These are phyloP conservation scores for Lecanicillium sp. DNA, from an alignment of 2,329 filamentous ascomycete genomes.

Conservation along the genomic window DNA sequence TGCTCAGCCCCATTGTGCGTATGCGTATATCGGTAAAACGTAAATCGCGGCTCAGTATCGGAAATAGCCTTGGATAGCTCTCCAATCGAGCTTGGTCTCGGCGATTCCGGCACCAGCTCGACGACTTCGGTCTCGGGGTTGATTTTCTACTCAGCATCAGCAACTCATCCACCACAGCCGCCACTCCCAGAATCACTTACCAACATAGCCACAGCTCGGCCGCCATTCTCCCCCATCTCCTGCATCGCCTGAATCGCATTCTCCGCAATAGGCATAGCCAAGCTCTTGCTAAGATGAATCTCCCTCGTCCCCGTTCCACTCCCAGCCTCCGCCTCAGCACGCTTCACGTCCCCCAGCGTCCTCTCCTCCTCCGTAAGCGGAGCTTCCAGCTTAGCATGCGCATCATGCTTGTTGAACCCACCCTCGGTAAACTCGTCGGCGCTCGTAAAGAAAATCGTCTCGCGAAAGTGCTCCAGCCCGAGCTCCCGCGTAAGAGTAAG, in stretches of 20 bases:
- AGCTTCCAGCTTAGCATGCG: constrained; percentile 54
- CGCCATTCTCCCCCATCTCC: constrained; percentile 43
- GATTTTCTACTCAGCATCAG: constrained; percentile 50
- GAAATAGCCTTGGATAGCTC: constrained; percentile 56
- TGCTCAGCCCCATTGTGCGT: constrained; percentile 42
- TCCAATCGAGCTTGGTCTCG: constrained; percentile 43
- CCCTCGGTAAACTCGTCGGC: constrained; percentile 58
- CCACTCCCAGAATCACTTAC: constrained; percentile 32
- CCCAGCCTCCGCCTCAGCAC: constrained; percentile 67
- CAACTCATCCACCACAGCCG: background rate
- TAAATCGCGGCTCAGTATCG: constrained; percentile 62
- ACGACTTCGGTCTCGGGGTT: constrained; percentile 62
- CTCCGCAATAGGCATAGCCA: constrained; percentile 51
- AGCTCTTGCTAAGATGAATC: constrained; percentile 49
- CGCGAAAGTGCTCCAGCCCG: constrained; percentile 69
- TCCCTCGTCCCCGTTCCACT: constrained; percentile 53
- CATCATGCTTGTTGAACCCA: constrained; percentile 67
- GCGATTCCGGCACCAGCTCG: constrained; percentile 50
- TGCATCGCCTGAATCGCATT: constrained; percentile 57
- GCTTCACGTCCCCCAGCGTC: constrained; percentile 61
- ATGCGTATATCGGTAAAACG: constrained; percentile 63
- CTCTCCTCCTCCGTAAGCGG: constrained; percentile 75
- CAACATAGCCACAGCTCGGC: constrained; percentile 53
- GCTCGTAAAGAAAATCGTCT: constrained; percentile 65
- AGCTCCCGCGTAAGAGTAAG: constrained; percentile 69